Evolutionary conservation across 1,139 yeast species (phyloP), one percentile per base, ranked within the genome.

Genomic region (Candida glucosophila): DNA sequence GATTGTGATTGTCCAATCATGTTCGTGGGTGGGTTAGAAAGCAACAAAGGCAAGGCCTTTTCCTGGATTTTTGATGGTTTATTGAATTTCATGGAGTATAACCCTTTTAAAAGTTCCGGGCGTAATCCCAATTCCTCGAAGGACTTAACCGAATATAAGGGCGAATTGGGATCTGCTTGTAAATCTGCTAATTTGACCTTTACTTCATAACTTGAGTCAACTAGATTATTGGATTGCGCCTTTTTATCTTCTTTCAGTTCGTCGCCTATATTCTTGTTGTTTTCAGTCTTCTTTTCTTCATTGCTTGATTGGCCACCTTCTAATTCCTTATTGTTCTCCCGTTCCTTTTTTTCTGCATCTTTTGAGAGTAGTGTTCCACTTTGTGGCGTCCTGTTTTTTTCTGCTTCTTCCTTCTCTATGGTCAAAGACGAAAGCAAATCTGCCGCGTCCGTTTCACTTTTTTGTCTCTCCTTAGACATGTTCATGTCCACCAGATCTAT

Each of bases 1-100:
- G 95, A 81, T 62, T 92, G 98, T 2, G 95, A 81, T 58, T 92
- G 98, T 6, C 95, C 98, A 53, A 90, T 90, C 86, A 90, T 78
- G 51, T 90, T 90, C 34, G 67, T 69, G 15, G 97, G 78, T 5
- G 98, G 98, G 41, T 80, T 66, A 20, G 73, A 56, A 31, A 90
- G 59, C 40, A 92, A 65, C 39, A 92, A 60, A 2, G 99, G 99
- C 39, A 90, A 65, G 0, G 99, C 98, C 42, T 79, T 81, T 54
- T 90, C 98, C 59, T 90, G 99, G 47, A 90, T 88, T 55, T 90
- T 90, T 17, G 96, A 85, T 6, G 99, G 98, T 49, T 88, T 90
- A 49, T 79, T 80, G 54, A 72, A 77, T 45, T 88, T 86, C 97
- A 90, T 86, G 26, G 95, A 88, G 42, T 82, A 86, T 26, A 92